A percentile compares a stretch with the other conserved stretches of the same genome.
Conservation (phyloP, 1,139 yeast genomes). For the Candida tetrigidarum region DNA sequence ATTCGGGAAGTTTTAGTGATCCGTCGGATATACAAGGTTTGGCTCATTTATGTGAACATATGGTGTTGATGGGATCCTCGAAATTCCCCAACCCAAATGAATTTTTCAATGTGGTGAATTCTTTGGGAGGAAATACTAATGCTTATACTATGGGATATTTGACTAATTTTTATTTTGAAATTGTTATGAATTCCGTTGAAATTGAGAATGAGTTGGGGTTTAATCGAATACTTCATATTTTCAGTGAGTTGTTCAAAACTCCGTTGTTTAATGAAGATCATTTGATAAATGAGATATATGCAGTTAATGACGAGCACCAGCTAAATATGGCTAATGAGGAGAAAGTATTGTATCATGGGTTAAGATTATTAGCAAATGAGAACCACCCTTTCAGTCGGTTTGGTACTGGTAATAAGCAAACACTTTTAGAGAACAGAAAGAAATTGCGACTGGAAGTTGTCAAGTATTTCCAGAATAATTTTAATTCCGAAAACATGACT, state of each 20-base stretch:
- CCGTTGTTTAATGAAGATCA: constrained; percentile 49
- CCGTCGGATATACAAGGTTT: constrained; percentile 58
- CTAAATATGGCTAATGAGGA: constrained; percentile 45
- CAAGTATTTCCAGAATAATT: constrained; percentile 34
- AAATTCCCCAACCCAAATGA: constrained; percentile 51
- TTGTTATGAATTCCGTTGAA: constrained; percentile 45
- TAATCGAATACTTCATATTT: constrained; percentile 47
- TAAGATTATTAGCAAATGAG: constrained; percentile 50
- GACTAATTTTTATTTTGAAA: constrained; percentile 63
- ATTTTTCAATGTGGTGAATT: constrained; percentile 46
- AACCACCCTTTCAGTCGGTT: constrained; percentile 49
- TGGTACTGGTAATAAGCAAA: constrained; percentile 44
- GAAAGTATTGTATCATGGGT: constrained; percentile 60
- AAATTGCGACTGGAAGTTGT: constrained; percentile 24
- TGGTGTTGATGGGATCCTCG: constrained; percentile 62
- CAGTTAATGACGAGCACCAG: constrained; percentile 67
- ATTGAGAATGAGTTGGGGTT: constrained; percentile 37
- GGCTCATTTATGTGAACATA: constrained; percentile 79
- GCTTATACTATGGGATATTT: constrained; percentile 71
- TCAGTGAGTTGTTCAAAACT: constrained; percentile 51
- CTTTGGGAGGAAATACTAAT: constrained; percentile 60
- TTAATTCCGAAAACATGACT: constrained; percentile 47
- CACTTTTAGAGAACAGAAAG: constrained; percentile 25
- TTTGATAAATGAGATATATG: constrained; percentile 55
- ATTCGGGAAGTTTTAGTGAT: constrained; percentile 64